Conservation (phyloP, 1,139 yeast genomes). For the Saccharomycopsis crataegensis region DNA sequence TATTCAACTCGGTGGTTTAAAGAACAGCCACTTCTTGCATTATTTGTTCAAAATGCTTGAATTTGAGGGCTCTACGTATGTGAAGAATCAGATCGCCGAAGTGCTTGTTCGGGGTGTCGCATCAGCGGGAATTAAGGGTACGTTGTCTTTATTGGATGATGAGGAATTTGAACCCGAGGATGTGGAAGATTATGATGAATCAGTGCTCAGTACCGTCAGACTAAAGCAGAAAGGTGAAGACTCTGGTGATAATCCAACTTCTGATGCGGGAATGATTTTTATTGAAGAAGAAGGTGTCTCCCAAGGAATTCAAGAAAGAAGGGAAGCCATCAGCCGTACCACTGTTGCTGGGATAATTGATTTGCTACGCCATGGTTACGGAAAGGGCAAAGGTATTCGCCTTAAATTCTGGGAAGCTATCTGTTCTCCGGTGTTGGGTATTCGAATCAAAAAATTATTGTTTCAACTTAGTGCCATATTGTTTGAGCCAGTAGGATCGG, state of each 20-base stretch:
- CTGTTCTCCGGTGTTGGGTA: constrained; percentile 50
- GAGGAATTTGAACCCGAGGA: constrained; percentile 39
- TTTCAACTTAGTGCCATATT: constrained; percentile 62
- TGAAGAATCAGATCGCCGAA: constrained; percentile 44
- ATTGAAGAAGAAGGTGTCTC: constrained; percentile 35
- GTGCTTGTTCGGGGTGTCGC: constrained; percentile 49
- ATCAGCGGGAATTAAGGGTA: constrained; percentile 61
- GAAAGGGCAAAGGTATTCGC: constrained; percentile 56
- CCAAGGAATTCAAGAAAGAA: constrained; percentile 39
- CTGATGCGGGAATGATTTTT: constrained; percentile 32
- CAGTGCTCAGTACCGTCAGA: constrained; percentile 1
- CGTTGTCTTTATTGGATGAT: constrained; percentile 47
- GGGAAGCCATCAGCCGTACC: constrained; percentile 38
- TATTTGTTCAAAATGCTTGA: constrained; percentile 56
- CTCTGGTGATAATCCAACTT: background rate
- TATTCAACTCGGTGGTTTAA: constrained; percentile 68
- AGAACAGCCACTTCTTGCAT: constrained; percentile 49
- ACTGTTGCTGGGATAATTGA: constrained; percentile 44
- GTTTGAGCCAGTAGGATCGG: constrained; percentile 55
- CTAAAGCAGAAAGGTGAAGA: background rate
- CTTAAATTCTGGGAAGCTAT: constrained; percentile 62
- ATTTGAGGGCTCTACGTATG: constrained; percentile 46
- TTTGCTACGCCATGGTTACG: constrained; percentile 56
- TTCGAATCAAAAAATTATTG: constrained; percentile 54
- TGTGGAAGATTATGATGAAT: constrained; percentile 6